Conservation (phyloP, 495 filamentous ascomycete species). For the Friedmanniomyces simplex region DNA sequence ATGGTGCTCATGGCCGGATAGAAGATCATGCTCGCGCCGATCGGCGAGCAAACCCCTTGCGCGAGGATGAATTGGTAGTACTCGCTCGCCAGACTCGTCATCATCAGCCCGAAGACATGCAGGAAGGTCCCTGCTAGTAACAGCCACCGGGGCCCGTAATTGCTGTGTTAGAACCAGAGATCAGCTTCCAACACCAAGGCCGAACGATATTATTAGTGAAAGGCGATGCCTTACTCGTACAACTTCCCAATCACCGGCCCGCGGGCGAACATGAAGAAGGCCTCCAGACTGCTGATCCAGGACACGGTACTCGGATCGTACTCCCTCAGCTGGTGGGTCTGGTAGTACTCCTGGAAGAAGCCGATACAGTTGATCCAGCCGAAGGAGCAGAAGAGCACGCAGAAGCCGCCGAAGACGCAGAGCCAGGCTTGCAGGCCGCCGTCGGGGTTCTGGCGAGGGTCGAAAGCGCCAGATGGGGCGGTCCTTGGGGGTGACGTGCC, state of each 20-base stretch:
- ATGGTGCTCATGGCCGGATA: constrained; percentile 40
- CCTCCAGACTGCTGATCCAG: constrained; percentile 46
- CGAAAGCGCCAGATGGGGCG: constrained; percentile 4
- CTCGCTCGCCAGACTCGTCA: constrained; percentile 51
- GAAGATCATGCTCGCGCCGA: constrained; percentile 42
- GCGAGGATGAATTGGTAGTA: constrained; percentile 54
- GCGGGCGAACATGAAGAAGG: constrained; percentile 45
- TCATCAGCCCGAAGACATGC: constrained; percentile 64
- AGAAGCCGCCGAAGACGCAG: constrained; percentile 22
- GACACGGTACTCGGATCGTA: constrained; percentile 42
- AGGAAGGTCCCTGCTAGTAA: constrained; percentile 50
- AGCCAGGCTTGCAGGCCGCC: constrained; percentile 29
- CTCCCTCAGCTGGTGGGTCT: constrained; percentile 37
- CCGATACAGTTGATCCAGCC: constrained; percentile 35
- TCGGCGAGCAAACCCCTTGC: constrained; percentile 41
- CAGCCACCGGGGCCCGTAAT: constrained; percentile 56
- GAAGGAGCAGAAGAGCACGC: constrained; percentile 28
- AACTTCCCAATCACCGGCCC: constrained; percentile 57
- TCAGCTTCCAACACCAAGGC: no score
- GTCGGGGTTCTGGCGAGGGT: constrained; percentile 27
- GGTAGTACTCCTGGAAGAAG: constrained; percentile 51
- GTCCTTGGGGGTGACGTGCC: not conserved
- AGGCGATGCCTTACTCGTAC: constrained; percentile 46
- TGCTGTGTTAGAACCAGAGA: no score
- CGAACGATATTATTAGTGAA: no score